Evolutionary conservation across 2,329 filamentous ascomycete species (phyloP), one percentile per base, ranked within the genome.

Genomic region (Thermothelomyces thermophilus): DNA sequence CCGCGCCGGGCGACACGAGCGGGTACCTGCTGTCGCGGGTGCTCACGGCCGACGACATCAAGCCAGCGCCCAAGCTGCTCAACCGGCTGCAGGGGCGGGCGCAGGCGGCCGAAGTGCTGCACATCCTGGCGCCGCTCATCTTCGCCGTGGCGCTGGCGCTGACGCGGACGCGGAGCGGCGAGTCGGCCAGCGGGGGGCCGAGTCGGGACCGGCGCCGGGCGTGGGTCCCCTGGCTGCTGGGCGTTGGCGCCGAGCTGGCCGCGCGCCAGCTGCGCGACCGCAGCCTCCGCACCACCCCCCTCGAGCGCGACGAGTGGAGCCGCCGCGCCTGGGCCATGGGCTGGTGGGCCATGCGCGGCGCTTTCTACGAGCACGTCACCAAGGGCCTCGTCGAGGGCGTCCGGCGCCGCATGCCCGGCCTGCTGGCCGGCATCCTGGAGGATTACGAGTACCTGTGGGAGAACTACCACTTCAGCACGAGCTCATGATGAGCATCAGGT

Each of bases 381-480:
- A 87, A 87, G 68, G 79, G 81, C 4, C 68, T 91, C 13, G 83
- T 91, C 7, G 73, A 74, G 26, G 85, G 83, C 61, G 77, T 95
- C 57, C 83, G 82, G 58, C 85, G 84, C 63, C 83, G 86, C 46
- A 75, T 95, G 67, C 79, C 94, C 41, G 83, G 86, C 57, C 80
- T 98, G 64, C 75, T 95, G 20, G 86, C 84, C 8, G 88, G 87
- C 50, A 85, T 98, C 40, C 69, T 97, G 56, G 90, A 96, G 65
- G 93, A 98, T 66, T 98, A 98, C 65, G 88, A 95, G 68, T 97
- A 94, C 66, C 74, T 98, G 28, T 98, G 93, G 93, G 90, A 96
- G 69, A 90, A 94, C 61, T 97, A 96, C 68, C 94, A 97, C 69
- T 98, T 97, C 68, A 80, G 77, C 66, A 81, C 79, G 31, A 79